Evolutionary conservation across 345 rosid species (phyloP).

Genomic region (Camelina sativa): DNA sequence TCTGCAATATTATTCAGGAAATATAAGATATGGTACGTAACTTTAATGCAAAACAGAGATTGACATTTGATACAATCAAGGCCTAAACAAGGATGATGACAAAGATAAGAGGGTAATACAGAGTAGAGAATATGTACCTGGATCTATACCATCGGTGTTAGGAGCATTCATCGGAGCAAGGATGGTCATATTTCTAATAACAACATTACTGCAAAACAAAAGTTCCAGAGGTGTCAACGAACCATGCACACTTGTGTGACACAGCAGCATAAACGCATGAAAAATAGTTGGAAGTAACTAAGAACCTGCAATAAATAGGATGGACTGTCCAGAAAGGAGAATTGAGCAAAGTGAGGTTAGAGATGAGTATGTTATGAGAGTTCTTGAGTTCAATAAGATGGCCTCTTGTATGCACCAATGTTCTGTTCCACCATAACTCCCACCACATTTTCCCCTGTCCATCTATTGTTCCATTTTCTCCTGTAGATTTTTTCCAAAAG

Average conservation of each 20-base stretch:
- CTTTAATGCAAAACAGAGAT: too few relatives aligned
- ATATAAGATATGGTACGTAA: too few relatives aligned
- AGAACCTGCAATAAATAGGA: constrained; percentile 94
- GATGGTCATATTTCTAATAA: constrained; percentile 82
- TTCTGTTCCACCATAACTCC: constrained; percentile 99
- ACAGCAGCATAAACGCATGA: not conserved
- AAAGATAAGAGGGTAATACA: not conserved
- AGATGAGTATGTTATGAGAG: constrained; percentile 75
- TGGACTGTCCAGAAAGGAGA: constrained; percentile 99
- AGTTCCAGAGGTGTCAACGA: not conserved
- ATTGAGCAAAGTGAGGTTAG: constrained; percentile 79
- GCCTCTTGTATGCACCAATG: constrained; percentile 87
- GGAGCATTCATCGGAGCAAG: constrained; percentile 95
- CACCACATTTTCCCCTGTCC: constrained; percentile 99
- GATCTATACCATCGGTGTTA: constrained; percentile 97
- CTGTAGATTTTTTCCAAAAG: constrained; percentile 44
- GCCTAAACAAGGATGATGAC: not conserved
- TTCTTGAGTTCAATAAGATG: constrained; percentile 87
- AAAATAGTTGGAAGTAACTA: constrained; percentile 10
- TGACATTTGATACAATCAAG: not conserved
- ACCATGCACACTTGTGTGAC: constrained; percentile 17
- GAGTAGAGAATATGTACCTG: constrained; percentile 49
- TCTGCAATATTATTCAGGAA: constrained; percentile 54
- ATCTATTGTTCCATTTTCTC: constrained; percentile 89
- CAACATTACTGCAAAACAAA: constrained; percentile 66